Evolutionary conservation across 192 early-diverging fungal species (phyloP).

Genomic region (Mortierella alpina): DNA sequence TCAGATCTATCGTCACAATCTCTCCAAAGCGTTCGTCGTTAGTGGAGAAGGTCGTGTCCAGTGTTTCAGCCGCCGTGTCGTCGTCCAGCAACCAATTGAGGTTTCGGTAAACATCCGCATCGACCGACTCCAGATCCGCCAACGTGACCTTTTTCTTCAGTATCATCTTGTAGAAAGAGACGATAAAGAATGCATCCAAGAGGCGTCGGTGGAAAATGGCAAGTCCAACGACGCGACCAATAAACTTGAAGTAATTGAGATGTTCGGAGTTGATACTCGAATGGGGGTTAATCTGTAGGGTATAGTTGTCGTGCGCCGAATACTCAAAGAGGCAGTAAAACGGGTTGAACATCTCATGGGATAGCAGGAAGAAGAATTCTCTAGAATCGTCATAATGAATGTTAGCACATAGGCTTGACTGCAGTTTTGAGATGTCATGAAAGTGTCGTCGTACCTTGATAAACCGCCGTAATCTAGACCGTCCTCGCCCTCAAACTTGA

Average conservation of each 20-base stretch:
- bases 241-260: slow-evolving; percentile 98
- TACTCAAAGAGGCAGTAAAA: slow-evolving; percentile 96
- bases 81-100: slow-evolving; percentile 97
- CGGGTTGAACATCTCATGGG: slow-evolving; percentile 99
- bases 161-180: slow-evolving; percentile 97
- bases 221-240: slow-evolving; percentile 95
- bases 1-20: slow-evolving; percentile 88
- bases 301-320: slow-evolving; percentile 98
- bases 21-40: slow-evolving; percentile 96
- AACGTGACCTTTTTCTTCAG: slow-evolving; percentile 89
- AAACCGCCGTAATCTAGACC: slow-evolving; percentile 98
- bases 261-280: slow-evolving; percentile 96
- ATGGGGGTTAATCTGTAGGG: slow-evolving; percentile 97
- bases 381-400: slow-evolving; percentile 31
- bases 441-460: slow-evolving; percentile 66
- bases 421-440: not conserved
- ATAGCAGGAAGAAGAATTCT: slow-evolving; percentile 98
- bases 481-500: slow-evolving; percentile 99
- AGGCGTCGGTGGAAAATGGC: slow-evolving; percentile 98
- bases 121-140: slow-evolving; percentile 94
- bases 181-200: slow-evolving; percentile 96
- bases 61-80: slow-evolving; percentile 80
- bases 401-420: not conserved
- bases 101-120: slow-evolving; percentile 91
- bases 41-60: slow-evolving; percentile 91